phyloP scores from a whole-genome alignment of 208 protist genomes.

The Jaenimonas drosophilae region DNA sequence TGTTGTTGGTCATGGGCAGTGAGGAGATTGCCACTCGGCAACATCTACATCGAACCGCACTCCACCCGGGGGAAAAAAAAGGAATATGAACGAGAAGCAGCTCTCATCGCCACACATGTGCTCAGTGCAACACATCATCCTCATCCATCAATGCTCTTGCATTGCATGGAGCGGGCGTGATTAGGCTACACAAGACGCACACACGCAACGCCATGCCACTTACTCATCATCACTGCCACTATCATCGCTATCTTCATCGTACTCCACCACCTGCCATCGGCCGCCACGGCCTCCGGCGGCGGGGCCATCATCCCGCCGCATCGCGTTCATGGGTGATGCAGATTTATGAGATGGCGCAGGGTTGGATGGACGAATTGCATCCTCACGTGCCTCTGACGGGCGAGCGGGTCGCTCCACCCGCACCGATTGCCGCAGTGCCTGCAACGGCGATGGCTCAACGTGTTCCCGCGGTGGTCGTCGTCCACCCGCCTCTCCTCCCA shows the following conservation, averaged over 20 bases:
- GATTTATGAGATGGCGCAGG: no score
- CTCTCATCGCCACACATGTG: no score
- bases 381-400: slow-evolving; percentile 12
- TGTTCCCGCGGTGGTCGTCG: background rate
- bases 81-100: no score
- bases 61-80: no score
- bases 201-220: background rate
- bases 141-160: no score
- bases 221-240: slow-evolving; percentile 10
- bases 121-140: no score
- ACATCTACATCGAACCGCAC: no score
- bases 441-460: background rate
- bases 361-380: no score
- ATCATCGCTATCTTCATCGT: slow-evolving; percentile 28
- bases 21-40: no score
- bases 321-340: background rate
- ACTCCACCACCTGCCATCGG: slow-evolving; percentile 76
- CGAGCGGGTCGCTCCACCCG: slow-evolving; percentile 17
- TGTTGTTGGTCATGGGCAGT: no score
- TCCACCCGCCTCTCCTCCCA: slow-evolving; percentile 2
- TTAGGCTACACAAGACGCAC: background rate
- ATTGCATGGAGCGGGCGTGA: background rate
- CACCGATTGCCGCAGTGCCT: slow-evolving; percentile 12
- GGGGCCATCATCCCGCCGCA: slow-evolving; percentile 8
- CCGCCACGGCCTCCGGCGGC: slow-evolving; percentile 15